A percentile compares a stretch with the other conserved stretches of the same genome.
phyloP scores from a whole-genome alignment of 495 filamentous ascomycete species.

The Staphylotrichum longicolle region DNA sequence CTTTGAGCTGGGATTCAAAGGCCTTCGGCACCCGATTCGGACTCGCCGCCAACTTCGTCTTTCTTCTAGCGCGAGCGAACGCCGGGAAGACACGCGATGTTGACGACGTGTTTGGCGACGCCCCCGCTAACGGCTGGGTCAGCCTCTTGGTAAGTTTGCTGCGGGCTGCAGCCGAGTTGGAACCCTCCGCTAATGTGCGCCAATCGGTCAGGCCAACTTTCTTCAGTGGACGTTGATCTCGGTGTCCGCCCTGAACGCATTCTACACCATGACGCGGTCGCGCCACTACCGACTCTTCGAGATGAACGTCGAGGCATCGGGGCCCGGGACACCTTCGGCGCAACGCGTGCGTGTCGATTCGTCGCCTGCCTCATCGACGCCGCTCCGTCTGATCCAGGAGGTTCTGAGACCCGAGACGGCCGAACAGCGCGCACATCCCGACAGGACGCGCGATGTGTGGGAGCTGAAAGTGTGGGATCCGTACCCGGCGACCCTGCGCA shows the following conservation, averaged over 20 bases:
- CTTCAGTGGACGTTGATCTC: slow-evolving; percentile 63
- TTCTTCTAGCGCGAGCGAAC: slow-evolving; percentile 82
- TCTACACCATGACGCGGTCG: slow-evolving; percentile 78
- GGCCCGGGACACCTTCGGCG: slow-evolving; percentile 78
- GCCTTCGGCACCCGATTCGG: slow-evolving; percentile 72
- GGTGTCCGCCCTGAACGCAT: slow-evolving; percentile 68
- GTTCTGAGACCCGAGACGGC: slow-evolving; percentile 60
- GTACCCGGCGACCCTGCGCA: slow-evolving; percentile 70
- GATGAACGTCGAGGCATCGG: slow-evolving; percentile 63
- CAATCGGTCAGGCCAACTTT: slow-evolving; percentile 56
- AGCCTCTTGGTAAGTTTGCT: slow-evolving; percentile 71
- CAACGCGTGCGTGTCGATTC: slow-evolving; percentile 89
- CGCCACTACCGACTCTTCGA: slow-evolving; percentile 93
- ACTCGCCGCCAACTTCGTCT: slow-evolving; percentile 68
- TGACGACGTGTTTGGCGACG: slow-evolving; percentile 86
- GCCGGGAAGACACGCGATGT: slow-evolving; percentile 46
- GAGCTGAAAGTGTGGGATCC: slow-evolving; percentile 94
- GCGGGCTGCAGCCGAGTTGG: neutral
- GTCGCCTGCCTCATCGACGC: slow-evolving; percentile 73
- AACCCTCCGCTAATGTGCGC: neutral
- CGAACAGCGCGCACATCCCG: slow-evolving; percentile 77
- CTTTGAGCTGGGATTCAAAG: slow-evolving; percentile 83
- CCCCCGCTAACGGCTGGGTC: slow-evolving; percentile 59
- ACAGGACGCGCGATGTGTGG: slow-evolving; percentile 87
- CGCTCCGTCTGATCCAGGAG: slow-evolving; percentile 70